Percentiles rank a stretch among this genome's conserved stretches.
Evolutionary conservation across 108 stramenopile genomes (phyloP).

Genomic region (Nitzschia palea): DNA sequence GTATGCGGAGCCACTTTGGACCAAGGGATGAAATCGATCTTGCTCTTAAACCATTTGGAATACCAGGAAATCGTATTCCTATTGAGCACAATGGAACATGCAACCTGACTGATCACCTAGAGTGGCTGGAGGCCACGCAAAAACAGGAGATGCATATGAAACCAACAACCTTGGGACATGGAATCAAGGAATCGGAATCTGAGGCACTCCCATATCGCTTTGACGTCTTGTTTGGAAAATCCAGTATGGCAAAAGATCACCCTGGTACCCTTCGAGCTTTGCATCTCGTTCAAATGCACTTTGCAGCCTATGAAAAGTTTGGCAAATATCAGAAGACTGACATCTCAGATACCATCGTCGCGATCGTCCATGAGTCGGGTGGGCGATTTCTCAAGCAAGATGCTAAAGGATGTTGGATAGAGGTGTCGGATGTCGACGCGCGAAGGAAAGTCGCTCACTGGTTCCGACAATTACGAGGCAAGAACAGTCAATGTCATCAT

Average conservation of each 20-base stretch:
- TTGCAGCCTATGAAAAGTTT: conserved; percentile 19
- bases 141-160: not conserved
- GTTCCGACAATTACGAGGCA: conserved; percentile 5
- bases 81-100: not conserved
- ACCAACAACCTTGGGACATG: not conserved
- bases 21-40: conserved; percentile 5
- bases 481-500: not conserved
- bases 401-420: not conserved
- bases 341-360: conserved; percentile 19
- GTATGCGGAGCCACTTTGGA: not conserved
- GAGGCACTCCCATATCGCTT: conserved; percentile 6
- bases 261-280: conserved; percentile 10
- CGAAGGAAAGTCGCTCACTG: conserved; percentile 9
- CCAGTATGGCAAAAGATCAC: conserved; percentile 1
- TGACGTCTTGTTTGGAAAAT: conserved; percentile 35
- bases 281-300: conserved; percentile 7
- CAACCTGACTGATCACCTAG: not conserved
- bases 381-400: conserved; percentile 17
- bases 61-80: not conserved
- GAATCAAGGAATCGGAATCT: no score
- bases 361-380: not conserved
- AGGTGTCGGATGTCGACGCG: not conserved
- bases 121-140: conserved; percentile 12
- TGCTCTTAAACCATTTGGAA: conserved; percentile 25
- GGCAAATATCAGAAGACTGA: conserved; percentile 17